Evolutionary conservation across 2,329 filamentous ascomycete genomes (phyloP), one percentile per base, ranked within the genome.

Genomic region (Monosporascus sp.): DNA sequence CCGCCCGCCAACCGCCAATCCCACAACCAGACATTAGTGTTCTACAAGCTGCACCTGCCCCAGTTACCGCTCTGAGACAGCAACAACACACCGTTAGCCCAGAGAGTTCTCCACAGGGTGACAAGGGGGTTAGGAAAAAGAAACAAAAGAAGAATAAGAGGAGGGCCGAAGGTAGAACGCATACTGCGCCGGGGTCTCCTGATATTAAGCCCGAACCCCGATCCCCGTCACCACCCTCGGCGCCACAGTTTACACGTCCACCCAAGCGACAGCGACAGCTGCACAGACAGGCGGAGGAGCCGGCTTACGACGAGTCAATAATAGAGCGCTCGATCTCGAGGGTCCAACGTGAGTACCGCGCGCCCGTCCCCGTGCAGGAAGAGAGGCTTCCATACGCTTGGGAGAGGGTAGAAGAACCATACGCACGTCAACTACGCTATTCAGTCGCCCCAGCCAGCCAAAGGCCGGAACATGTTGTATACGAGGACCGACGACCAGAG

Each of bases 161-260:
- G 60, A 78, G 74, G 70, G 74, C 74, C 42, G 80, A 80, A 54
- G 72, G 69, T 61, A 74, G 74, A 72, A 74, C 68, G 64, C 71
- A 67, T 48, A 78, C 78, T 56, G 64, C 70, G 42, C 74, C 76
- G 49, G 68, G 67, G 38, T 76, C 74, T 36, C 80, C 82, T 9
- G 76, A 77, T 57, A 84, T 87, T 60, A 88, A 87, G 62, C 71
- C 77, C 24, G 84, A 88, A 63, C 84, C 84, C n/a, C 76, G 74
- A 47, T 87, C 84, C 2, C 79, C 81, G 1, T 86, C 83, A 6
- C 83, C 82, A 8, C 67, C 84, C 49, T 72, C 72, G 55, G 76
- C 76, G 18, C 76, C 76, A 20, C 73, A 78, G n/a, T 75, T 78
- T 54, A 67, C 74, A 34, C 76, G 81, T 48, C 79, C 83, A 9